Evolutionary conservation across 805 yeast genomes (phyloP).

Genomic region (Candida railenensis): DNA sequence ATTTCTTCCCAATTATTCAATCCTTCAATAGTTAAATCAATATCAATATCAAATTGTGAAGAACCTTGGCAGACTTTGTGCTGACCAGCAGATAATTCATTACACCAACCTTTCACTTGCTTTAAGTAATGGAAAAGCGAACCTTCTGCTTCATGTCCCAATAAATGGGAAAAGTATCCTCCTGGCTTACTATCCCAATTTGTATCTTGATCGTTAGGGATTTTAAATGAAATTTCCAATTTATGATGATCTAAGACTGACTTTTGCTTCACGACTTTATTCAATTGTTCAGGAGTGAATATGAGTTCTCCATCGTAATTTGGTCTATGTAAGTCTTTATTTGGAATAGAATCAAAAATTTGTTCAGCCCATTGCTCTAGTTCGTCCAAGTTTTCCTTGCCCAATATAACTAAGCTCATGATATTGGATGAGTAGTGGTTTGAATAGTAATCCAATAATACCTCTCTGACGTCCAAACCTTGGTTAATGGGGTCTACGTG

Average conservation of each 20-base stretch:
- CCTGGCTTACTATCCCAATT: slow-evolving; percentile 69
- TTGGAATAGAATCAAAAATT: slow-evolving; percentile 62
- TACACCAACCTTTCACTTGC: slow-evolving; percentile 69
- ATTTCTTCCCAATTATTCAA: slow-evolving; percentile 61
- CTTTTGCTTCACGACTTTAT: slow-evolving; percentile 59
- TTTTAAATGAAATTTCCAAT: slow-evolving; percentile 64
- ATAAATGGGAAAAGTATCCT: slow-evolving; percentile 70
- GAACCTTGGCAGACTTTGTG: slow-evolving; percentile 64
- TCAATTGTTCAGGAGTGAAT: slow-evolving; percentile 47
- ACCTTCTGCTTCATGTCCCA: slow-evolving; percentile 93
- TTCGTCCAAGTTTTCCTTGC: slow-evolving; percentile 74
- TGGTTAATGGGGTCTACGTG: slow-evolving; percentile 58
- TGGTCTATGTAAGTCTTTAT: slow-evolving; percentile 45
- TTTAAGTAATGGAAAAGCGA: slow-evolving; percentile 74
- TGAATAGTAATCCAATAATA: slow-evolving; percentile 71
- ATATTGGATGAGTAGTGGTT: slow-evolving; percentile 78
- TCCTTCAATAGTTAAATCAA: slow-evolving; percentile 79
- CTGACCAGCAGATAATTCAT: slow-evolving; percentile 71
- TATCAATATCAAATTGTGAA: slow-evolving; percentile 63
- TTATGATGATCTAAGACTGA: slow-evolving; percentile 81
- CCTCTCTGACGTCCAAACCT: slow-evolving; percentile 77
- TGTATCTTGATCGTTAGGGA: slow-evolving; percentile 68
- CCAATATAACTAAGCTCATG: slow-evolving; percentile 84
- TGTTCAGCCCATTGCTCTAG: slow-evolving; percentile 70
- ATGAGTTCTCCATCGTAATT: slow-evolving; percentile 47